Evolutionary conservation across 1,284 basidiomycete species (phyloP).

Genomic region (Microstroma glucosiphilum): DNA sequence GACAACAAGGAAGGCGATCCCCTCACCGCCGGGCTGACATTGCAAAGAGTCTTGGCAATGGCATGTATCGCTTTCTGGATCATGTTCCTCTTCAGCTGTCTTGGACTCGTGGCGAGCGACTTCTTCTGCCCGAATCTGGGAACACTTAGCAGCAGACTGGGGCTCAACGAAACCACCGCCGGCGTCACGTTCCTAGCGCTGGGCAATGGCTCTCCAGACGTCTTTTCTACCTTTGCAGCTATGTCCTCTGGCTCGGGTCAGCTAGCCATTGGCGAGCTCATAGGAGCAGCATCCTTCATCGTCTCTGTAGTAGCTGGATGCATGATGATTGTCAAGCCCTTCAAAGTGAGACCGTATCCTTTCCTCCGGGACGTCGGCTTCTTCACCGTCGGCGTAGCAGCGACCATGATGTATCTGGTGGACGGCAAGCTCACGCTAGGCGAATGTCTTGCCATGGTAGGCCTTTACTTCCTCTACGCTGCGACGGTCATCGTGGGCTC

Average conservation of each 20-base stretch:
- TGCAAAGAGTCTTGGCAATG: slow-evolving; percentile 14
- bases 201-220: slow-evolving; percentile 53
- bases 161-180: slow-evolving; percentile 46
- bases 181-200: slow-evolving; percentile 48
- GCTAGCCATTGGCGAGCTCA: slow-evolving; percentile 84
- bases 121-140: slow-evolving; percentile 49
- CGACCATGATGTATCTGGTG: slow-evolving; percentile 69
- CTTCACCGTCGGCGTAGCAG: slow-evolving; percentile 71
- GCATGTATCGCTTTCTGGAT: slow-evolving; percentile 31
- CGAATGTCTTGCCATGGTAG: slow-evolving; percentile 71
- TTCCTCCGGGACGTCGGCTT: slow-evolving; percentile 91
- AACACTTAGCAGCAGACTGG: slow-evolving; percentile 37
- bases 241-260: slow-evolving; percentile 79
- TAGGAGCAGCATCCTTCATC: slow-evolving; percentile 93
- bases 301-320: slow-evolving; percentile 86
- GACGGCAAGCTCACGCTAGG: slow-evolving; percentile 68
- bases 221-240: slow-evolving; percentile 86
- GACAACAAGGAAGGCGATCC: neutral
- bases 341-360: slow-evolving; percentile 69
- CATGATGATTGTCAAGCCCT: slow-evolving; percentile 91
- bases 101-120: slow-evolving; percentile 46
- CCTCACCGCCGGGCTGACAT: neutral
- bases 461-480: slow-evolving; percentile 74
- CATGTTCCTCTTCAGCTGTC: slow-evolving; percentile 42
- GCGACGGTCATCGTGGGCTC: slow-evolving; percentile 67